A percentile compares a stretch with the other conserved stretches of the same genome.
phyloP scores from a whole-genome alignment of 2,329 filamentous ascomycete species.

The Alternaria angustiovoidea region DNA sequence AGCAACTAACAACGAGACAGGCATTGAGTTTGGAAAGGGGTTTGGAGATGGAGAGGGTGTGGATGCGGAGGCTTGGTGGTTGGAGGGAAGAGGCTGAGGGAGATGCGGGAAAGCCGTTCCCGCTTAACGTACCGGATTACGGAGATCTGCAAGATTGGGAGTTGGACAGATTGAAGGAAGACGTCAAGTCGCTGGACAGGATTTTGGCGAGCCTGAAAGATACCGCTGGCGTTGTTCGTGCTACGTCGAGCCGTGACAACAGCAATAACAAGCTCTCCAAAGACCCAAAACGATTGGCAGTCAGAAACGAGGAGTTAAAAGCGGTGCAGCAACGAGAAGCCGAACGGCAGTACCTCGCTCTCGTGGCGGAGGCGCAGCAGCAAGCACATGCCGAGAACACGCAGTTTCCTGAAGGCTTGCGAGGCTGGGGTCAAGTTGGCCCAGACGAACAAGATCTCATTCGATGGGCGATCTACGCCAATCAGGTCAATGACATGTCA shows the following conservation, averaged over 20 bases:
- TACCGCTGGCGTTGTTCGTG: neutral
- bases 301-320: neutral
- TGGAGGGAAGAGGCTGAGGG: neutral
- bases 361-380: neutral
- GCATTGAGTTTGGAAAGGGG: neutral
- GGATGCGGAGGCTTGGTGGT: neutral
- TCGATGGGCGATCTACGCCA: neutral
- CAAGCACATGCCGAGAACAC: neutral
- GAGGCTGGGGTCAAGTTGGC: neutral
- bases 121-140: neutral
- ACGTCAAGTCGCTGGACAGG: neutral
- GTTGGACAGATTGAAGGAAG: neutral
- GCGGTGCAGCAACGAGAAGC: neutral
- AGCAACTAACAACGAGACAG: neutral
- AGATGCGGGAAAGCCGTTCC: neutral
- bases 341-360: neutral
- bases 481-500: neutral
- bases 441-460: neutral
- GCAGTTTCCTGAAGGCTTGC: neutral
- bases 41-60: neutral
- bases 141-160: neutral
- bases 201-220: neutral
- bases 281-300: neutral
- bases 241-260: fast-evolving
- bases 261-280: neutral